Evolutionary conservation across 202 grass and related monocot species (phyloP), one percentile per base, ranked within the genome.

Genomic region (Carex arenaria): DNA sequence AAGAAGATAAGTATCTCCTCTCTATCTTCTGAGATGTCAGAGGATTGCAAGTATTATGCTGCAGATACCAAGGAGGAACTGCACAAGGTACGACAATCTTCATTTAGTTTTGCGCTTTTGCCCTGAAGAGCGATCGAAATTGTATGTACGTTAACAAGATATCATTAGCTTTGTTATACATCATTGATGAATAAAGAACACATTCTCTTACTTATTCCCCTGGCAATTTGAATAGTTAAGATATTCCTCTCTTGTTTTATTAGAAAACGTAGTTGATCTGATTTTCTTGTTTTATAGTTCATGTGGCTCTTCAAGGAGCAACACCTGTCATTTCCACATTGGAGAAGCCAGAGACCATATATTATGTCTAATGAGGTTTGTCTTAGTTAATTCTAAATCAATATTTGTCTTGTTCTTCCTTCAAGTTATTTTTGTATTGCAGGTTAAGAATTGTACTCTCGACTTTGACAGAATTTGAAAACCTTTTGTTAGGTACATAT

Each of bases 301-400:
- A 91, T 98, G 87, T 90, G 95, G 90, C 90, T 91, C 87, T 91
- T 98, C 86, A 98, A 93, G 89, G 95, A 98, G 89, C 95, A 98
- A 74, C 86, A 83, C 68, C 90, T 91, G 89, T 94, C 89, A 60
- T 83, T 76, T 75, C 95, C 95, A 73, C 90, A 98, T 90, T 98
- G 95, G 95, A 93, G 92, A 90, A 94, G 42, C 72, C 95, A 95
- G 72, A 91, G 95, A 61, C 80, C 95, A 66, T 98, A 98, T 89
- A 61, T 98, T 89, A 90, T 98, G 82, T 98, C 95, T 66, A 89
- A 94, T 62, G 83, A 94, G 95, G 92, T 93, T 85, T 65, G 40
- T 84, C 34, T 57, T 81, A 64, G 71, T 30, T 68, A 83, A 1
- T 57, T 81, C 53, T 80, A 64, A 40, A 18, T 65, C 49, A 0